Percentiles rank a stretch among this genome's conserved stretches.
These are phyloP conservation scores for Geotrichum histeridarum DNA, from an alignment of 1,139 yeast genomes.

Conservation along the genomic window DNA sequence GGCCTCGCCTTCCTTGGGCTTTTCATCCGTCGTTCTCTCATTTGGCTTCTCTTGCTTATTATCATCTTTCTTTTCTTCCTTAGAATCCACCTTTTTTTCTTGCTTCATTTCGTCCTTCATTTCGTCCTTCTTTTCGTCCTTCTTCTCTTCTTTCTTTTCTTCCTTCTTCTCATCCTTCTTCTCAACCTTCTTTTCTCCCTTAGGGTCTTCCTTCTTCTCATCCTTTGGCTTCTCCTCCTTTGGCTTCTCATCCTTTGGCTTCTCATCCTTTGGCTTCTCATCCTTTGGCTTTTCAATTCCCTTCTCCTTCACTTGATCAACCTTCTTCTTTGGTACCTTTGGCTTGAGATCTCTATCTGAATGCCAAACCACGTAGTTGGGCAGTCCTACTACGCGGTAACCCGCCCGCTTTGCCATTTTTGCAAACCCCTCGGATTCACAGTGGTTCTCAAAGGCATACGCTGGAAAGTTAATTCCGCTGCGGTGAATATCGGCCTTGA, in stretches of 20 bases:
- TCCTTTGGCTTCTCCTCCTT: too few species aligned
- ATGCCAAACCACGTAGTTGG: constrained; percentile 81
- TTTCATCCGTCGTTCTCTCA: not conserved
- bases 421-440: constrained; percentile 87
- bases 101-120: not conserved
- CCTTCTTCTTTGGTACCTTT: constrained; percentile 12
- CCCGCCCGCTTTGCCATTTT: constrained; percentile 81
- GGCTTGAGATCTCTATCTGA: constrained; percentile 30
- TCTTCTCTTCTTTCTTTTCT: too few species aligned
- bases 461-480: constrained; percentile 86
- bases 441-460: constrained; percentile 81
- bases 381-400: constrained; percentile 75
- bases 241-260: too few species aligned
- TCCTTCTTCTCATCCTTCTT: not conserved
- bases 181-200: too few species aligned
- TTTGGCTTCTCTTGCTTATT: not conserved
- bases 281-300: too few species aligned
- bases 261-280: too few species aligned
- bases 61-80: not conserved
- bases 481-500: constrained; percentile 73
- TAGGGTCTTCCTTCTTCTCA: not conserved
- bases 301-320: not conserved
- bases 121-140: too few species aligned
- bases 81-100: not conserved
- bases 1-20: not conserved